Base-by-base conservation (phyloP, 2,329 filamentous ascomycete species). In the Setomelanomma holmii region DNA sequence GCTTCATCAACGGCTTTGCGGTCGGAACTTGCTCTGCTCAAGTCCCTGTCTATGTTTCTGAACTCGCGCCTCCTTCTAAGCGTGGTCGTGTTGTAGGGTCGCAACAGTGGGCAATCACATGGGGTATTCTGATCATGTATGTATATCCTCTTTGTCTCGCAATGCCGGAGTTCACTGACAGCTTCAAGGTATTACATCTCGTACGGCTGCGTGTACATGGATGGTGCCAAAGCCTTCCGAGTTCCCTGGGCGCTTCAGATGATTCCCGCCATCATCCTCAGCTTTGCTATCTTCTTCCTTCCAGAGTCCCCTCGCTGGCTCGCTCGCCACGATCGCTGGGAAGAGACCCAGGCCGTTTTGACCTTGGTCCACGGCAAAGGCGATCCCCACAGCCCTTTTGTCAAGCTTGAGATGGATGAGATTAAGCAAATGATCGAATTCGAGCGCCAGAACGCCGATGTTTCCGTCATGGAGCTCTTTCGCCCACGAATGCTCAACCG, bases 91-190 rank as follows among this genome's bases (percentile, higher is more conserved):
- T 92, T 27, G 87, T 92, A 14, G 86, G 87, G 45, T 82, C 85
- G 38, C 88, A 91, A 70, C 89, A 91, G 71, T 88, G 87, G 79
- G 86, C 88, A 21, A 91, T 92, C 55, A 89, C 89, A 58, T 89
- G 81, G 81, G 86, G 74, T 23, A 74, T 82, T 35, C 35, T 75
- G 10, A 70, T 76, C 44, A 70, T 73, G 69, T 30, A 30, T 30
- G 27, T 8, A 30, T 14, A 30, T 30, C 14, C 14, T 14, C 27
- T 6, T 8, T 30, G 14, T 3, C 3, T 3, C 27, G 5, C 27
- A 14, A 10, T 14, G 10, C 14, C 10, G 5, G 10, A 30, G 10
- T 10, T 30, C 10, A 14, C 27, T 30, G 14, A 30, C 14, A 2
- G 5, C 27, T 6, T 8, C 27, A 30, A n/a, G 27, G 27, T 75